phyloP scores from a whole-genome alignment of 345 rosid genomes.

The Eucalyptus brandiana region DNA sequence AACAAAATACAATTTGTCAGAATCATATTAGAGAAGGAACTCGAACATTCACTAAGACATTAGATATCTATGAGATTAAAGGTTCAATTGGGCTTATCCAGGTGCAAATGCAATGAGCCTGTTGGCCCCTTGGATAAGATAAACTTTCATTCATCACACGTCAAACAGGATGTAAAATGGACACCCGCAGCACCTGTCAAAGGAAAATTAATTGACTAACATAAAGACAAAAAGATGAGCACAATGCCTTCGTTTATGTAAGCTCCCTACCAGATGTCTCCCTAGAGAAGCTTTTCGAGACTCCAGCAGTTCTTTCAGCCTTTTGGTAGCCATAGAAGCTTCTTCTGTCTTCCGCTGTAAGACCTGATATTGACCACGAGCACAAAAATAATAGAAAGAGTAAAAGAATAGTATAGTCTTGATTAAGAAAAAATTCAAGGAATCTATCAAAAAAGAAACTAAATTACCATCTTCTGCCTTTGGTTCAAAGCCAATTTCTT shows the following conservation, averaged over 20 bases:
- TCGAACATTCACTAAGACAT: neutral
- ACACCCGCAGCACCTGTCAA: slow-evolving; percentile 37
- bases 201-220: neutral
- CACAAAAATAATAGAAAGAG: neutral
- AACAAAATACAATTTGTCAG: neutral
- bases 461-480: slow-evolving; percentile 80
- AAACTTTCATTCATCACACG: neutral
- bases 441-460: neutral
- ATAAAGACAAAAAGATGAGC: neutral
- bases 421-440: neutral
- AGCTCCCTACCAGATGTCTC: slow-evolving; percentile 25
- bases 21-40: neutral
- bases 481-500: slow-evolving; percentile 88
- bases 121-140: neutral
- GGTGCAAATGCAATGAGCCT: neutral
- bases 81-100: neutral
- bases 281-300: slow-evolving; percentile 69
- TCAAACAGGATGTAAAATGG: neutral
- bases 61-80: neutral
- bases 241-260: neutral
- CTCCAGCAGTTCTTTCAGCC: slow-evolving; percentile 89
- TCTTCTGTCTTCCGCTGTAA: slow-evolving; percentile 94
- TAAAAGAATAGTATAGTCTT: neutral
- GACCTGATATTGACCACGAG: slow-evolving; percentile 32
- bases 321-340: slow-evolving; percentile 90